Conservation (phyloP, 2,329 filamentous ascomycete species). For the Ambrosiella xylebori region DNA sequence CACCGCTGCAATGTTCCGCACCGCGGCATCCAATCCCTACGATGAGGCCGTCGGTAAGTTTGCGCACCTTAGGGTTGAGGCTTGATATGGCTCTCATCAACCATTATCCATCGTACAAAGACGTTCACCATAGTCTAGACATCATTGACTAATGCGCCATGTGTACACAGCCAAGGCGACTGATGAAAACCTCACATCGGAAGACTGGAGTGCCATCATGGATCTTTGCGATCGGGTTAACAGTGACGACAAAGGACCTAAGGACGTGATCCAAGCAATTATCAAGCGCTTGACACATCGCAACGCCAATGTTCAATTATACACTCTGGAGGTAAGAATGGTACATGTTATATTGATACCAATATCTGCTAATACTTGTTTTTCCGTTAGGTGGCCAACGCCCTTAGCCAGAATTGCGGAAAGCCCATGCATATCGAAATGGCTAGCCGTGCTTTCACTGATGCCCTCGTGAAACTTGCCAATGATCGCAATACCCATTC, state of each 20-base stretch:
- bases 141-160: background rate
- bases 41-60: slow-evolving; percentile 42
- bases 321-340: slow-evolving; percentile 58
- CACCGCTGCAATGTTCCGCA: slow-evolving; percentile 35
- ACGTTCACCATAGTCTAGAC: slow-evolving; percentile 1
- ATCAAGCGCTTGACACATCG: slow-evolving; percentile 85
- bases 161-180: slow-evolving; percentile 52
- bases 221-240: slow-evolving; percentile 45
- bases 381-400: slow-evolving; percentile 55
- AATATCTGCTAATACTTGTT: slow-evolving; percentile 1
- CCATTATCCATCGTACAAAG: background rate
- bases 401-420: slow-evolving; percentile 82
- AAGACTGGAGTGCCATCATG: slow-evolving; percentile 52
- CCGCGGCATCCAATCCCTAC: slow-evolving; percentile 38
- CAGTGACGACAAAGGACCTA: slow-evolving; percentile 41
- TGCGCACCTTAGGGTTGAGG: background rate
- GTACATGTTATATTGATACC: background rate
- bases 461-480: slow-evolving; percentile 76
- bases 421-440: slow-evolving; percentile 75
- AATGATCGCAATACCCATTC: slow-evolving; percentile 90
- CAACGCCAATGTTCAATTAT: slow-evolving; percentile 91
- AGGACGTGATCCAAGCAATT: slow-evolving; percentile 74
- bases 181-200: slow-evolving; percentile 87
- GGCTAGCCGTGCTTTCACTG: slow-evolving; percentile 81
- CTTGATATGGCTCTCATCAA: too few relatives aligned